Evolutionary conservation across 2,329 filamentous ascomycete genomes (phyloP).

Genomic region (Cladosporium phlei): DNA sequence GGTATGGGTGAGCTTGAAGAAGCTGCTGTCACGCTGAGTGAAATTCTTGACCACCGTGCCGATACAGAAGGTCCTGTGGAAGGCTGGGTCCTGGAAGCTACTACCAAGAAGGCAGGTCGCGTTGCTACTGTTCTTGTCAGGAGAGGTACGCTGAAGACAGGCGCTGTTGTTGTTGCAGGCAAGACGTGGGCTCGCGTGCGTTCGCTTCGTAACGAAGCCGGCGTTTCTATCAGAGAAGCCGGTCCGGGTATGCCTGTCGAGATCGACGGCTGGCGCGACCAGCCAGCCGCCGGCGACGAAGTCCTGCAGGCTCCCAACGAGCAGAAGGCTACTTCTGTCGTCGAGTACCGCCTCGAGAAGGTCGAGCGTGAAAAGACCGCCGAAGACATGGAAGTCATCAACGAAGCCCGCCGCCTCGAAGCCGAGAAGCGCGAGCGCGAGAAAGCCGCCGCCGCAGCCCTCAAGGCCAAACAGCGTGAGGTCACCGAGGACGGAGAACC

Average conservation of each 20-base stretch:
- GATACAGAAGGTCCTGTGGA: slow-evolving; percentile 73
- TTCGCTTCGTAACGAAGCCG: slow-evolving; percentile 77
- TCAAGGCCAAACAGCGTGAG: slow-evolving; percentile 22
- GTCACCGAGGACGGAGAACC: slow-evolving; percentile 18
- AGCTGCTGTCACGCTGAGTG: slow-evolving; percentile 76
- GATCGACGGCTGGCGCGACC: slow-evolving; percentile 88
- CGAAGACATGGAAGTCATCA: slow-evolving; percentile 70
- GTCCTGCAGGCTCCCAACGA: slow-evolving; percentile 79
- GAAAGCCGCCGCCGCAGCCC: slow-evolving; percentile 43
- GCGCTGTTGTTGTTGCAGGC: slow-evolving; percentile 82
- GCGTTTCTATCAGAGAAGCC: slow-evolving; percentile 65
- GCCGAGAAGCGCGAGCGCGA: slow-evolving; percentile 60
- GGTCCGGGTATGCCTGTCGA: slow-evolving; percentile 86
- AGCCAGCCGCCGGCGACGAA: slow-evolving; percentile 79
- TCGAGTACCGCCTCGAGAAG: slow-evolving; percentile 70
- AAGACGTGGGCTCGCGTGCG: slow-evolving; percentile 85
- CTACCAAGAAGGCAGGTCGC: slow-evolving; percentile 77
- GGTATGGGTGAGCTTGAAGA: slow-evolving; percentile 93
- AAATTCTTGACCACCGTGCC: slow-evolving; percentile 85
- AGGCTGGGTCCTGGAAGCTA: slow-evolving; percentile 90
- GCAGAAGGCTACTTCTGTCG: slow-evolving; percentile 69
- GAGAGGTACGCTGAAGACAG: slow-evolving; percentile 74
- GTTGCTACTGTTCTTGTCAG: slow-evolving; percentile 86
- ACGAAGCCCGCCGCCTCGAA: slow-evolving; percentile 55
- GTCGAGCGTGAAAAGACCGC: slow-evolving; percentile 62